These are phyloP conservation scores for Ramichloridium luteum DNA, from an alignment of 2,329 filamentous ascomycete species.

Conservation along the genomic window DNA sequence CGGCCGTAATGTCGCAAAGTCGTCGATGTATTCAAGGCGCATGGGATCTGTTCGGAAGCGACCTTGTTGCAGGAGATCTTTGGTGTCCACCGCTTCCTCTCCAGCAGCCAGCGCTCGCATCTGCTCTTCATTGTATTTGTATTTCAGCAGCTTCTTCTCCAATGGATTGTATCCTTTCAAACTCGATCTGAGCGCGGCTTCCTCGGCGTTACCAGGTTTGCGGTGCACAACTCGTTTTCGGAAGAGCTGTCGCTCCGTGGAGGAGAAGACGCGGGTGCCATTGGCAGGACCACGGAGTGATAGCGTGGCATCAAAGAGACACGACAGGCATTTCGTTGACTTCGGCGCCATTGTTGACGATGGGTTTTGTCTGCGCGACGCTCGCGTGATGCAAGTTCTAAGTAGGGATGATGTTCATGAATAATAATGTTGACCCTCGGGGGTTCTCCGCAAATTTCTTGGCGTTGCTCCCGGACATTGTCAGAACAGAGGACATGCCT, in stretches of 20 bases:
- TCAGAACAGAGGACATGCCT: too few relatives aligned
- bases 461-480: background rate
- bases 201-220: too few relatives aligned
- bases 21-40: conserved; percentile 64
- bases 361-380: too few relatives aligned
- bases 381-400: too few relatives aligned
- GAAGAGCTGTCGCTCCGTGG: too few relatives aligned
- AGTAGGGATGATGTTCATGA: too few relatives aligned
- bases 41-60: conserved; percentile 60
- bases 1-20: conserved; percentile 65
- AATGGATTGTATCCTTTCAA: conserved; percentile 48
- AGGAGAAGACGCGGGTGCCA: conserved; percentile 4
- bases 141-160: conserved; percentile 49
- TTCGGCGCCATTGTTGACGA: background rate
- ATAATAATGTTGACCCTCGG: too few relatives aligned
- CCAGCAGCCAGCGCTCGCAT: conserved; percentile 69
- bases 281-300: conserved; percentile 27
- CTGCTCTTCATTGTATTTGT: conserved; percentile 69
- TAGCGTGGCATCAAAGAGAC: conserved; percentile 26
- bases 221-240: too few relatives aligned
- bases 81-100: conserved; percentile 60
- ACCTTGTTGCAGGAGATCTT: conserved; percentile 64
- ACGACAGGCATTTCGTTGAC: background rate
- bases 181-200: conserved; percentile 11
- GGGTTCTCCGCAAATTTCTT: background rate